Conservation (phyloP, 106 monocot species). For the Apostasia ramifera region DNA sequence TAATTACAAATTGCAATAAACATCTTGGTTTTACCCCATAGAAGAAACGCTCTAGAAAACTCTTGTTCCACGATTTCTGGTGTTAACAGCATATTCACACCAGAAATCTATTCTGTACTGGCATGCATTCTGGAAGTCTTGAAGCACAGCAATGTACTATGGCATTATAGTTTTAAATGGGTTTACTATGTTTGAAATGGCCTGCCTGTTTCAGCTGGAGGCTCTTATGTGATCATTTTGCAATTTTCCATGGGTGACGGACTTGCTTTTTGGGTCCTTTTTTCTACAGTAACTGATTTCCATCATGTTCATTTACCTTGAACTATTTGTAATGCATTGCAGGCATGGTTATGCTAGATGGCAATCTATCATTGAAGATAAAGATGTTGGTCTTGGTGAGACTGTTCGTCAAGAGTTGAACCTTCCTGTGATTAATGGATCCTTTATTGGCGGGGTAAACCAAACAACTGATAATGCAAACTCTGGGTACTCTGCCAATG, state of each 20-base stretch:
- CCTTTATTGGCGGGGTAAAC: conserved; percentile 12
- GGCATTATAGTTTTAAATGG: too few species aligned
- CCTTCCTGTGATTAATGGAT: conserved; percentile 48
- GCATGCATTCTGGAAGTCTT: too few species aligned
- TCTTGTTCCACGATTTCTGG: too few species aligned
- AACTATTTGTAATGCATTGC: conserved; percentile 2
- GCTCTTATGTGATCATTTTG: not conserved
- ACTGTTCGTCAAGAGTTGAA: conserved; percentile 72
- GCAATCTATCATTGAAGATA: conserved; percentile 89
- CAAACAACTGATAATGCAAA: conserved; percentile 27
- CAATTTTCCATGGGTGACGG: not conserved
- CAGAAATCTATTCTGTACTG: too few species aligned
- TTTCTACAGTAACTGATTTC: not conserved
- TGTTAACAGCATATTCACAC: too few species aligned
- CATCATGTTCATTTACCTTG: not conserved
- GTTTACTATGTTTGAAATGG: too few species aligned
- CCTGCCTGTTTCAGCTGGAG: too few species aligned
- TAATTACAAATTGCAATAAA: too few species aligned
- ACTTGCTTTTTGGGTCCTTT: not conserved
- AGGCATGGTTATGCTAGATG: conserved; percentile 99
- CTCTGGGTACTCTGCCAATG: conserved; percentile 12
- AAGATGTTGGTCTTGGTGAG: conserved; percentile 66
- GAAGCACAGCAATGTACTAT: too few species aligned
- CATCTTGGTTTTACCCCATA: too few species aligned
- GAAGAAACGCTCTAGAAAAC: too few species aligned